Evolutionary conservation across 2,329 filamentous ascomycete genomes (phyloP).

Genomic region (Chaetomiaceae sp.): DNA sequence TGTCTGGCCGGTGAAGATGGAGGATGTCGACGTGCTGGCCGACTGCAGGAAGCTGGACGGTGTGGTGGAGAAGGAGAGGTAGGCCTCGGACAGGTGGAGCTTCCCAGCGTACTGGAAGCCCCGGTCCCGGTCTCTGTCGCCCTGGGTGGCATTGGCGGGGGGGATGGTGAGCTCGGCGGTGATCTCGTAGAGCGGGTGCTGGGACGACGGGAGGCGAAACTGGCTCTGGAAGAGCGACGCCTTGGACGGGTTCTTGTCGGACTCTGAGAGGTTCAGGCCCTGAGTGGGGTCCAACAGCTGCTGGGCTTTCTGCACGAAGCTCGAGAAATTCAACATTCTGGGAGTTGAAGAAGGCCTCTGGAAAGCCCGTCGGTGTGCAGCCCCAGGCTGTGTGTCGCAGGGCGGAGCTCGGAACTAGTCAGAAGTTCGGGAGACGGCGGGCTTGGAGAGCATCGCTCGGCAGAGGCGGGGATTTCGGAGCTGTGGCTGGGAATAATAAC

Average conservation of each 20-base stretch:
- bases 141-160: constrained; percentile 63
- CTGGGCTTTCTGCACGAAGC: constrained; percentile 91
- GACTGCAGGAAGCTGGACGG: constrained; percentile 80
- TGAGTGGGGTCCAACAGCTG: constrained; percentile 88
- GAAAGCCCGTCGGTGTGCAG: constrained; percentile 6
- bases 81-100: constrained; percentile 89
- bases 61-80: constrained; percentile 94
- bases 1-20: constrained; percentile 85
- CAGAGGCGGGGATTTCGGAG: background rate
- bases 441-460: constrained; percentile 3
- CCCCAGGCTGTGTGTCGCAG: constrained; percentile 9
- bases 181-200: constrained; percentile 94
- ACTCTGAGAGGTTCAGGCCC: constrained; percentile 65
- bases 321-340: constrained; percentile 61
- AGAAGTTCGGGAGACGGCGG: background rate
- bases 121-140: constrained; percentile 65
- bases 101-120: constrained; percentile 90
- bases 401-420: background rate
- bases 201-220: constrained; percentile 88
- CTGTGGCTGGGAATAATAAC: background rate
- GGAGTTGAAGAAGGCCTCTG: constrained; percentile 28
- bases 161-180: constrained; percentile 90
- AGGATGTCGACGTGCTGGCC: constrained; percentile 74
- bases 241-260: constrained; percentile 82
- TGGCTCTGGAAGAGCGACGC: constrained; percentile 90